Percentiles rank a stretch among this genome's conserved stretches.
phyloP scores from a whole-genome alignment of 257 asterid genomes.

The Solanum gandarillasii region DNA sequence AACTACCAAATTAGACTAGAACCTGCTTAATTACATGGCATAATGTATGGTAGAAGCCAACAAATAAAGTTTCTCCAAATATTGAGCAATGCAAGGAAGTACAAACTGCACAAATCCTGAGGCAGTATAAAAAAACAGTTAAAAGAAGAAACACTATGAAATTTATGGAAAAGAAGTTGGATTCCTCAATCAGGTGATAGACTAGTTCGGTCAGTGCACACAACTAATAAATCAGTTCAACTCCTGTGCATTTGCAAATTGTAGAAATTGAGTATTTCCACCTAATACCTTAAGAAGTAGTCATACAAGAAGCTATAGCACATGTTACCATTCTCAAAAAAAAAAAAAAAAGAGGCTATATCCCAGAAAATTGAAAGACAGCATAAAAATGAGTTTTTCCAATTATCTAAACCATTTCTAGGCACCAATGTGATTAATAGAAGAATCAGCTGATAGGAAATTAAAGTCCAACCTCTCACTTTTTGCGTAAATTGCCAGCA shows the following conservation, averaged over 20 bases:
- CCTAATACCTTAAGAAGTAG: not conserved
- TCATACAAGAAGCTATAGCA: not conserved
- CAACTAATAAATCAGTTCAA: not conserved
- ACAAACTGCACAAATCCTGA: not conserved
- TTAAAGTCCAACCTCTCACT: conserved; percentile 51
- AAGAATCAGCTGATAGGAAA: conserved; percentile 2
- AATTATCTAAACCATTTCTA: not conserved
- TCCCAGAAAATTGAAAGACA: not conserved
- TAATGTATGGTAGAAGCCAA: not conserved
- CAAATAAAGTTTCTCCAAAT: not conserved
- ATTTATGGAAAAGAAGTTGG: not conserved
- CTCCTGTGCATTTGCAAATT: not conserved
- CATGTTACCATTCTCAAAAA: not conserved
- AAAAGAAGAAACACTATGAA: not conserved
- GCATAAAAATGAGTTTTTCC: not conserved
- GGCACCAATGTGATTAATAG: not conserved
- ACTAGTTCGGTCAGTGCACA: not conserved
- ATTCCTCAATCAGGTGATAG: not conserved
- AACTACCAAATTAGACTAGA: not conserved
- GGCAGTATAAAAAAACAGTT: not conserved
- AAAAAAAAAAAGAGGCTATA: not conserved
- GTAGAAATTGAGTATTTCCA: not conserved
- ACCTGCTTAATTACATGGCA: not conserved
- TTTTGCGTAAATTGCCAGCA: conserved; percentile 75
- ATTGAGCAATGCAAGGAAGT: not conserved